Evolutionary conservation across 176 grass and related monocot species (phyloP).

Genomic region (Bonia amplexicaulis): DNA sequence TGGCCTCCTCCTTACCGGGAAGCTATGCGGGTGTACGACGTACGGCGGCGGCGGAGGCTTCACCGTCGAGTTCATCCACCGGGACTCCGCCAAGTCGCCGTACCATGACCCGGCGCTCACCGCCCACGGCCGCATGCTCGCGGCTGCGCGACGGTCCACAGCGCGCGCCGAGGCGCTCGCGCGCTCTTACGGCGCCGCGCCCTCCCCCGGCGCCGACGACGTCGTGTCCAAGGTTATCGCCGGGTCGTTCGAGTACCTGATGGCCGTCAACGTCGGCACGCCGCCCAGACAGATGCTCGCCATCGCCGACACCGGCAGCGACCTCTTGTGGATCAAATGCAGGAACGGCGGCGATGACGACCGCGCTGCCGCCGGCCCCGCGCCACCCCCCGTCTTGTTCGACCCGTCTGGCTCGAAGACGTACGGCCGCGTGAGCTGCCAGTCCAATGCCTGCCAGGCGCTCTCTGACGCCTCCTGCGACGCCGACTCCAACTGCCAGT

Average conservation of each 20-base stretch:
- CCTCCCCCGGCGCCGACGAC: neutral
- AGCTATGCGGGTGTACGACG: neutral
- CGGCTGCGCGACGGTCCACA: slow-evolving; percentile 22
- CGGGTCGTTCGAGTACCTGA: slow-evolving; percentile 44
- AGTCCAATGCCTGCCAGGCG: neutral
- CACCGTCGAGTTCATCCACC: slow-evolving; percentile 61
- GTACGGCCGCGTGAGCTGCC: slow-evolving; percentile 33
- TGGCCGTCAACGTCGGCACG: slow-evolving; percentile 42
- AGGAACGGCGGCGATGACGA: neutral
- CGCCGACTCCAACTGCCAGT: slow-evolving; percentile 38
- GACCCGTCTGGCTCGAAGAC: slow-evolving; percentile 27
- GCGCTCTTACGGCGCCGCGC: neutral
- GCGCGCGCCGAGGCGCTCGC: slow-evolving; percentile 13
- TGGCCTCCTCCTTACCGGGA: neutral
- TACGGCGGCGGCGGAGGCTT: slow-evolving; percentile 11
- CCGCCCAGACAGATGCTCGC: slow-evolving; percentile 31
- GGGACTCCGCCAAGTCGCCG: slow-evolving; percentile 52
- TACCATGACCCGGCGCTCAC: slow-evolving; percentile 36
- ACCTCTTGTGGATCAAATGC: slow-evolving; percentile 56
- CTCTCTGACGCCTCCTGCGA: slow-evolving; percentile 17
- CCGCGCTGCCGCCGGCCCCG: neutral
- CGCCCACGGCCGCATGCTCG: slow-evolving; percentile 20
- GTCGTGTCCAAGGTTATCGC: slow-evolving; percentile 28
- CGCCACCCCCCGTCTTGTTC: neutral
- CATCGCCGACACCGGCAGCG: slow-evolving; percentile 63